Conservation (phyloP, 257 asterid genomes). For the Nicotiana knightiana region DNA sequence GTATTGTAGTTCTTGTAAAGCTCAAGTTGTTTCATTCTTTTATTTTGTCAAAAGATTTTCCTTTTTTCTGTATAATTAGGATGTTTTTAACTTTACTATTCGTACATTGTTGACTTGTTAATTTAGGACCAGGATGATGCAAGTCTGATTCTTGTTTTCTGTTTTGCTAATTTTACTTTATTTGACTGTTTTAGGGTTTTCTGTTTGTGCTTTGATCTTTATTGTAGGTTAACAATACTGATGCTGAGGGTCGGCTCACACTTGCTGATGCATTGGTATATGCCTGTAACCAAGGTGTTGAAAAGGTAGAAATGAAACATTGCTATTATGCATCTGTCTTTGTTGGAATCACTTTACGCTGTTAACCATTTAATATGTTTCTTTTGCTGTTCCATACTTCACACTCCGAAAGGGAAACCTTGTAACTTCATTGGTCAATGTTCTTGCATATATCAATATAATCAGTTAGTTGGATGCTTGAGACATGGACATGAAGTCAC, state of each 20-base stretch:
- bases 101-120: not conserved
- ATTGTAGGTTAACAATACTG: constrained; percentile 85
- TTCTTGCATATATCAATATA: not conserved
- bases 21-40: not conserved
- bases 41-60: not conserved
- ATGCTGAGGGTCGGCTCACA: constrained; percentile 98
- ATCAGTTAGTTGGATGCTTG: not conserved
- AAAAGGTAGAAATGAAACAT: constrained; percentile 52
- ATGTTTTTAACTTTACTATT: not conserved
- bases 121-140: not conserved
- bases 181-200: not conserved
- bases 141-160: not conserved
- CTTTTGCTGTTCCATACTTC: not conserved
- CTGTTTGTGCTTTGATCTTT: not conserved
- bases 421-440: not conserved
- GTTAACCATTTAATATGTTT: not conserved
- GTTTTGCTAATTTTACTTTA: not conserved
- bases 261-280: constrained; percentile 96
- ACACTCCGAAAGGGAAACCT: not conserved
- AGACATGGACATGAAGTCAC: not conserved
- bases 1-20: not conserved
- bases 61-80: not conserved
- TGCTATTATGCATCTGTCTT: not conserved
- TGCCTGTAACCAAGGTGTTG: constrained; percentile 95
- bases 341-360: not conserved